These are phyloP conservation scores for Pseudogymnoascus sp. DNA, from an alignment of 2,329 filamentous ascomycete genomes.

Conservation along the genomic window DNA sequence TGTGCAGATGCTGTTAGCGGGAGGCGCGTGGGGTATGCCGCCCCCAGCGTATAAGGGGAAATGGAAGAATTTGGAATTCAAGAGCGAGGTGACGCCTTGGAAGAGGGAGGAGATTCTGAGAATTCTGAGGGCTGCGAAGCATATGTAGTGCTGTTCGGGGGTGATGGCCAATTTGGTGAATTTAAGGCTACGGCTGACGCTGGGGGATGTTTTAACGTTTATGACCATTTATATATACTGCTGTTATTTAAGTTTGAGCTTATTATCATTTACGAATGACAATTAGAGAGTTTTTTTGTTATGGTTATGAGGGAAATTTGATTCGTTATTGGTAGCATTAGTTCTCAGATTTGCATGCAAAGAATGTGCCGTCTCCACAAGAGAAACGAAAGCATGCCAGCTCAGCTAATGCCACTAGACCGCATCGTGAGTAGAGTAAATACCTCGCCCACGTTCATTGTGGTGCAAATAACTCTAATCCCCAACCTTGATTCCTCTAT, in stretches of 20 bases:
- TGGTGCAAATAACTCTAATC: constrained; percentile 64
- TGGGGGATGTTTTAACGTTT: background rate
- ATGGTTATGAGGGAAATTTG: background rate
- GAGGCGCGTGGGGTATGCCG: background rate
- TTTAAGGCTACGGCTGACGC: background rate
- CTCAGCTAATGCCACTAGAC: background rate
- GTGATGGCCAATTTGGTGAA: background rate
- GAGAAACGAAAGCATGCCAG: background rate
- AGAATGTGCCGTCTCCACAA: background rate
- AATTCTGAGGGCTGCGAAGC: background rate
- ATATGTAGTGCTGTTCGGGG: background rate
- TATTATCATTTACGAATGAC: background rate
- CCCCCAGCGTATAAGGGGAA: constrained; percentile 1
- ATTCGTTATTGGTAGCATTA: background rate
- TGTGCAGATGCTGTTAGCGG: background rate
- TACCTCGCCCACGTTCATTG: constrained; percentile 64
- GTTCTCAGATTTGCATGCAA: background rate
- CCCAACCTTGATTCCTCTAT: constrained; percentile 59
- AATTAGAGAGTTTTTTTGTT: background rate
- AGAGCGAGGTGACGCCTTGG: background rate
- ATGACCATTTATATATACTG: background rate
- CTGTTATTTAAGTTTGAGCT: background rate
- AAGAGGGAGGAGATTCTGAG: background rate
- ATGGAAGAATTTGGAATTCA: background rate
- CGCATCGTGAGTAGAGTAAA: background rate